Conservation (phyloP, 208 protist genomes). For the Crithidia sp. region DNA sequence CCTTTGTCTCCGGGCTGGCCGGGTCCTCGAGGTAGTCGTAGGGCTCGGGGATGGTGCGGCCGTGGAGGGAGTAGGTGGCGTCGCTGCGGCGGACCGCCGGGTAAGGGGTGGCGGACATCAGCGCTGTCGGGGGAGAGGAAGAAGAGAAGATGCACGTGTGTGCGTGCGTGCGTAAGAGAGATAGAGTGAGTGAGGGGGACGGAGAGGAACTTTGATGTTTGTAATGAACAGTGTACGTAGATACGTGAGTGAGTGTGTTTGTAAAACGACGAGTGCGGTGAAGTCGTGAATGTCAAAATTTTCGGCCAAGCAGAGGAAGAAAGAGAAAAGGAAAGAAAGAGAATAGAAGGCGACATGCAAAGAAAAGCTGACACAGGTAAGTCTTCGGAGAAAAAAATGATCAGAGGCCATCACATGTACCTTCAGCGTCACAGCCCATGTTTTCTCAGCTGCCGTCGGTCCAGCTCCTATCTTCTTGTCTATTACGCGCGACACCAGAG, state of each 20-base stretch:
- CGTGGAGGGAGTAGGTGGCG: conserved; percentile 73
- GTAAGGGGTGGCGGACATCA: conserved; percentile 36
- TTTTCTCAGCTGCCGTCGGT: too few species aligned
- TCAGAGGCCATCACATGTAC: too few species aligned
- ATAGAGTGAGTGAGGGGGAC: neutral
- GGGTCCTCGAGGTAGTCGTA: conserved; percentile 95
- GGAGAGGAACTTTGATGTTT: too few species aligned
- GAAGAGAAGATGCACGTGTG: neutral
- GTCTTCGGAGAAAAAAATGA: too few species aligned
- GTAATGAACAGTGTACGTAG: too few species aligned
- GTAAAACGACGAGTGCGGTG: too few species aligned
- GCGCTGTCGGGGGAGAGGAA: neutral
- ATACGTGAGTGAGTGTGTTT: too few species aligned
- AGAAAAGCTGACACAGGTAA: too few species aligned
- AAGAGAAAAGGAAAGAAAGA: neutral
- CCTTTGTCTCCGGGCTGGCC: conserved; percentile 78
- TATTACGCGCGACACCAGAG: too few species aligned
- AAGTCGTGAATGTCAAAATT: too few species aligned
- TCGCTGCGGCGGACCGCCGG: conserved; percentile 57
- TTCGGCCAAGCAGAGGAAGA: neutral
- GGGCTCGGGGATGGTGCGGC: conserved; percentile 76
- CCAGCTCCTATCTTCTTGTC: too few species aligned
- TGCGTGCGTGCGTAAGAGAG: neutral
- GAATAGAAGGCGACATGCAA: neutral
- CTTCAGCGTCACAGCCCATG: too few species aligned